phyloP scores from a whole-genome alignment of 139 green algal species.

The Chlorella sp. region DNA sequence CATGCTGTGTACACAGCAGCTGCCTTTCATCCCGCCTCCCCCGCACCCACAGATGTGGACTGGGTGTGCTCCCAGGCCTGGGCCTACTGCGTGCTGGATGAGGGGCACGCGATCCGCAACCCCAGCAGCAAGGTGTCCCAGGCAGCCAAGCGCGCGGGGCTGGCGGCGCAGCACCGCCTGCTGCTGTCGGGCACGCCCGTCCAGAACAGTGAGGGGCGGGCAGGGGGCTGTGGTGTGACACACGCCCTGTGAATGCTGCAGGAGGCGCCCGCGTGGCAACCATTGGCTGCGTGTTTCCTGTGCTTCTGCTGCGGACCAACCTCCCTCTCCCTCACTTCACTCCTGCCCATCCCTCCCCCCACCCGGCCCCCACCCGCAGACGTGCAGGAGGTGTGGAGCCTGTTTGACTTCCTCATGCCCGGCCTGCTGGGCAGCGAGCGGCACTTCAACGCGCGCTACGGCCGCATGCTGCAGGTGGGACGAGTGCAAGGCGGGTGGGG shows the following conservation, averaged over 20 bases:
- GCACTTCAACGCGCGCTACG: constrained; percentile 88
- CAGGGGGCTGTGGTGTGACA: too few species aligned
- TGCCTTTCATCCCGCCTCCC: neutral
- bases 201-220: constrained; percentile 82
- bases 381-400: constrained; percentile 93
- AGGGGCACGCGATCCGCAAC: constrained; percentile 97
- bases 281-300: too few species aligned
- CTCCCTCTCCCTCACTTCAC: too few species aligned
- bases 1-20: too few species aligned
- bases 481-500: neutral
- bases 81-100: constrained; percentile 95
- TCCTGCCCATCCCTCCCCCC: too few species aligned
- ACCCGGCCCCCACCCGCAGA: too few species aligned
- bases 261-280: too few species aligned
- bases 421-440: constrained; percentile 72
- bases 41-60: constrained; percentile 69
- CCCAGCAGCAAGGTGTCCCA: constrained; percentile 65
- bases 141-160: constrained; percentile 28
- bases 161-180: constrained; percentile 84
- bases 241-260: too few species aligned
- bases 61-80: constrained; percentile 70
- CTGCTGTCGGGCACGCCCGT: constrained; percentile 92
- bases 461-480: constrained; percentile 72
- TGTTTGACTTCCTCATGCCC: constrained; percentile 99
- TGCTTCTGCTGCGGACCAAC: too few species aligned